phyloP scores from a whole-genome alignment of 139 green algal species.

The Pseudopediastrum boryanum region DNA sequence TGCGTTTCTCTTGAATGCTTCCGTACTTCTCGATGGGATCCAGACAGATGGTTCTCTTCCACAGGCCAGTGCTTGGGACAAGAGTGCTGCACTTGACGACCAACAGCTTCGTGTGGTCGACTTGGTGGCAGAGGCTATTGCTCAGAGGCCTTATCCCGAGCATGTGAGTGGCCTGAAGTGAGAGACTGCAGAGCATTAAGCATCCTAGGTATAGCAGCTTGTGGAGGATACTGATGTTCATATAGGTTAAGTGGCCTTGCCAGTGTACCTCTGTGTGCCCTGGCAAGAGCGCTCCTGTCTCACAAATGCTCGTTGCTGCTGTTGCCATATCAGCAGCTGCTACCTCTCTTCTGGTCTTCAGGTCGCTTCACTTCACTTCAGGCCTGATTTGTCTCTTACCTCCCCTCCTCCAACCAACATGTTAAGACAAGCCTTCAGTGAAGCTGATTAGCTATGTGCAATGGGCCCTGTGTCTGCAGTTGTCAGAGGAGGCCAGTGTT shows the following conservation, averaged over 20 bases:
- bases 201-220: not conserved
- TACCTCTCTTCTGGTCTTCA: not conserved
- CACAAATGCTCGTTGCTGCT: not conserved
- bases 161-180: conserved; percentile 19
- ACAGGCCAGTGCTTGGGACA: conserved; percentile 70
- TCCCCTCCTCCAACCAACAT: not conserved
- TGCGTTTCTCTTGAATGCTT: not conserved
- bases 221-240: not conserved
- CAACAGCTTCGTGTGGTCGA: conserved; percentile 66
- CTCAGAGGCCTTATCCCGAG: conserved; percentile 59
- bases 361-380: not conserved
- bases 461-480: conserved; percentile 3
- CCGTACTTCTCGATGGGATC: not conserved
- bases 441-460: not conserved
- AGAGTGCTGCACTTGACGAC: conserved; percentile 62
- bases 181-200: not conserved
- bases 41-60: conserved; percentile 4
- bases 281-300: not conserved
- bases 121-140: conserved; percentile 52
- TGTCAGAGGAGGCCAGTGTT: conserved; percentile 40
- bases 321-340: not conserved
- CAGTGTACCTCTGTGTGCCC: not conserved
- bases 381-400: not conserved
- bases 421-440: not conserved
- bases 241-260: not conserved